A percentile compares a stretch with the other conserved stretches of the same genome.
These are phyloP conservation scores for Colletotrichum cordylinicola DNA, from an alignment of 2,329 filamentous ascomycete genomes.

Conservation along the genomic window DNA sequence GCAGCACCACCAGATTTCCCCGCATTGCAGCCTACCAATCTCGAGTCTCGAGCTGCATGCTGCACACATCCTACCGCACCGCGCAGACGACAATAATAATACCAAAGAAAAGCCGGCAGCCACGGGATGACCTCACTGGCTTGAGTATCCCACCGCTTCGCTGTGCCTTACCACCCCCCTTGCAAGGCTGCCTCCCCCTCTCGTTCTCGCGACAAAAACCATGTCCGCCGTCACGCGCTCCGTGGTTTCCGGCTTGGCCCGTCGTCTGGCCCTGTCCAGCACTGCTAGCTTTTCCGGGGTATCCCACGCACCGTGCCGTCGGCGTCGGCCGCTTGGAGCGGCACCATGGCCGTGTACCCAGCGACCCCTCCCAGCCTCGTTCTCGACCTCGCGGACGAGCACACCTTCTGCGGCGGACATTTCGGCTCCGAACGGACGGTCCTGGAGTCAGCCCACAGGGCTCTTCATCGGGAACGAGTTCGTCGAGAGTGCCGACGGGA, in stretches of 20 bases:
- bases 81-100: not conserved
- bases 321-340: not conserved
- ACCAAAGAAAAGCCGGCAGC: not conserved
- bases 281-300: not conserved
- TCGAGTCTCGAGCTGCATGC: not conserved
- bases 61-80: not conserved
- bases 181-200: not conserved
- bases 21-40: not conserved
- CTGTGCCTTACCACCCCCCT: not conserved
- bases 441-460: slow-evolving; percentile 76
- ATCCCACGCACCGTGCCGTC: not conserved
- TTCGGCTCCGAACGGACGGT: slow-evolving; percentile 76
- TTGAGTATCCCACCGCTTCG: not conserved
- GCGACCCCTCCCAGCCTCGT: not conserved
- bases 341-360: not conserved
- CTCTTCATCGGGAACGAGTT: slow-evolving; percentile 87
- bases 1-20: not conserved
- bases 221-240: not conserved
- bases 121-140: not conserved
- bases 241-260: not conserved
- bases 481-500: slow-evolving; percentile 68
- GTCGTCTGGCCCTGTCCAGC: not conserved
- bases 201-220: slow-evolving; percentile 9
- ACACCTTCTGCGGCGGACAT: slow-evolving; percentile 57
- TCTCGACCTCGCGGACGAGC: slow-evolving; percentile 7